Conservation (phyloP, 306 rosid genomes). For the Begonia masoniana region DNA sequence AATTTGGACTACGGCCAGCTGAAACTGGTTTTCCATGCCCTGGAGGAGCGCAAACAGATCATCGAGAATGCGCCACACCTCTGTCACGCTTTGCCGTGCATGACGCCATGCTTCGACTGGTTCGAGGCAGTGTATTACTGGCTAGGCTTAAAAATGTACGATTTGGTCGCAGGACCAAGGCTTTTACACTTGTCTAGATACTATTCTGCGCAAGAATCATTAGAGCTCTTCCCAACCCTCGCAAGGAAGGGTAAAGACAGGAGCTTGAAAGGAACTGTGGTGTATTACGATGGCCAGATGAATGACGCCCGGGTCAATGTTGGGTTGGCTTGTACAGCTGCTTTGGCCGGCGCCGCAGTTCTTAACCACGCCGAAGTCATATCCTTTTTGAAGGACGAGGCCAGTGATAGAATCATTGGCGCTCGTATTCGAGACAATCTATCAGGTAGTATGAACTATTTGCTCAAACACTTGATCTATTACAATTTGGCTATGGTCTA, state of each 20-base stretch:
- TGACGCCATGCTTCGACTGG: slow-evolving; percentile 97
- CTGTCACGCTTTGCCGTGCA: slow-evolving; percentile 94
- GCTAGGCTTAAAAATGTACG: slow-evolving; percentile 91
- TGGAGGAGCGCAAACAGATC: slow-evolving; percentile 83
- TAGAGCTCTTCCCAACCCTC: slow-evolving; percentile 87
- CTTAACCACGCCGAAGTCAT: slow-evolving; percentile 91
- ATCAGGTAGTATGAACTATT: slow-evolving; percentile 39
- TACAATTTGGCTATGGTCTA: no score
- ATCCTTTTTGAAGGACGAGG: slow-evolving; percentile 72
- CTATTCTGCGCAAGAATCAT: slow-evolving; percentile 78
- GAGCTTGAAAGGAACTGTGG: slow-evolving; percentile 84
- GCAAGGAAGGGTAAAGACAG: slow-evolving; percentile 50
- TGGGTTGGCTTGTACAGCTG: slow-evolving; percentile 89
- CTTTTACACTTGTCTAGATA: slow-evolving; percentile 84
- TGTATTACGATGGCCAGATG: slow-evolving; percentile 99
- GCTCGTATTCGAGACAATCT: slow-evolving; percentile 72
- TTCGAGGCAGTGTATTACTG: slow-evolving; percentile 87
- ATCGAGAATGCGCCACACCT: slow-evolving; percentile 97
- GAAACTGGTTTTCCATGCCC: slow-evolving; percentile 96
- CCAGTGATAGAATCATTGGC: slow-evolving; percentile 52
- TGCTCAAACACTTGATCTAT: no score
- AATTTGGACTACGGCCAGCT: slow-evolving; percentile 88
- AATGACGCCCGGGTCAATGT: slow-evolving; percentile 91
- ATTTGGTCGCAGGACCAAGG: slow-evolving; percentile 80
- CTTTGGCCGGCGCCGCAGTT: slow-evolving; percentile 96